These are phyloP conservation scores for Ensete ventricosum DNA, from an alignment of 176 grass and related monocot genomes.

Conservation along the genomic window DNA sequence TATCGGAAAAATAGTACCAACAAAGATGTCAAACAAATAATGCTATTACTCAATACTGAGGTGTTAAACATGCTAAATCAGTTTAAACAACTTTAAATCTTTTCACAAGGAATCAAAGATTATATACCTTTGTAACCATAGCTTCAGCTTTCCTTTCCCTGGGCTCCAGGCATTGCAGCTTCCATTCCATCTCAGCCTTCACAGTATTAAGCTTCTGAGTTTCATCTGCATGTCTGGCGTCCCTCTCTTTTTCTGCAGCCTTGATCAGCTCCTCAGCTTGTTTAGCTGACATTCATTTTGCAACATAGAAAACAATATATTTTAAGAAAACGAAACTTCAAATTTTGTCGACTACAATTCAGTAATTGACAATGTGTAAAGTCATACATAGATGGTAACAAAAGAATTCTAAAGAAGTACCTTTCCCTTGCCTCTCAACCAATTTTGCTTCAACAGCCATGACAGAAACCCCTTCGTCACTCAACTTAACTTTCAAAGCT, in stretches of 20 bases:
- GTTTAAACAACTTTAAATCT: background rate
- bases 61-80: background rate
- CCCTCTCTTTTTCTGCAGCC: slow-evolving; percentile 45
- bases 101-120: background rate
- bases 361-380: background rate
- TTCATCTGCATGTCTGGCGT: slow-evolving; percentile 40
- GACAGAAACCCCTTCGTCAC: slow-evolving; percentile 34
- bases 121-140: slow-evolving; percentile 41
- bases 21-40: too few relatives aligned
- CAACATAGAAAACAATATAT: background rate
- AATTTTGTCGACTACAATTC: background rate
- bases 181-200: slow-evolving; percentile 48
- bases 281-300: slow-evolving; percentile 18
- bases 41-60: too few relatives aligned
- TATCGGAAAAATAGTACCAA: too few relatives aligned
- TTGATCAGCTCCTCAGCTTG: slow-evolving; percentile 43
- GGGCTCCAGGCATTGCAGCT: slow-evolving; percentile 37
- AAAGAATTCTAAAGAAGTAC: slow-evolving; percentile 23
- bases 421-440: slow-evolving; percentile 66
- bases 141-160: slow-evolving; percentile 42
- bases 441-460: slow-evolving; percentile 36
- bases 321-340: background rate
- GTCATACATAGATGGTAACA: slow-evolving; percentile 9
- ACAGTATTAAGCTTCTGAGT: slow-evolving; percentile 36
- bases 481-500: slow-evolving; percentile 49